Evolutionary conservation across 2,329 filamentous ascomycete species (phyloP), one percentile per base, ranked within the genome.

Genomic region (Parastagonospora avenae): DNA sequence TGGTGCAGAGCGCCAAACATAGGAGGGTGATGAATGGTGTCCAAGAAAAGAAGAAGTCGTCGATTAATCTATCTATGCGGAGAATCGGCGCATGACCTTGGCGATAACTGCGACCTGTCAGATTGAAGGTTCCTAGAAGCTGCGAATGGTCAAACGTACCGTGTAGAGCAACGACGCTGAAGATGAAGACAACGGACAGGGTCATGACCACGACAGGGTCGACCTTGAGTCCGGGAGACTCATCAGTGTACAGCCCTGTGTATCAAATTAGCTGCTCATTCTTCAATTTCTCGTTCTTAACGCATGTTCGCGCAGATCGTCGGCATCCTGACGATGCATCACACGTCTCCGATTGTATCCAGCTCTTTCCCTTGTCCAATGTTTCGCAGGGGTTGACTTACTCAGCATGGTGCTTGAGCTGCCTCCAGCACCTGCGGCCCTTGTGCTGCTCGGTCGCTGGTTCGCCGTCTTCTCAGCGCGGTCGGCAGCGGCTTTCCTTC

Each of bases 401-500:
- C 92, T 93, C 81, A 99, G 83, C 94, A 99, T 99, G 46, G 94
- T 99, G 80, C 91, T 96, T 77, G 89, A 96, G 74, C 92, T 97
- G 62, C 94, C 94, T 63, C 94, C 94, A 14, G 94, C 94, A 66
- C 94, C 94, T 30, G 94, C 94, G 33, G 93, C 87, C 68, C 94
- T 86, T 62, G 94, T 99, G 80, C 90, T 96, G 75, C 88, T 90
- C 43, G 94, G 94, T 65, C 94, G 85, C 62, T 86, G 89, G 88
- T 96, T 99, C 71, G 93, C 92, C 67, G 93, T 86, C 79, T 95
- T 94, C 79, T 97, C 94, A 78, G 96, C 96, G 80, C 96, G 90
- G 76, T 97, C 94, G 68, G 93, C 93, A 28, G 94, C 94, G 37
- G 94, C 93, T 74, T 94, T 91, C 76, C 94, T 88, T 76, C 94